These are phyloP conservation scores for Candida dajiaensis DNA, from an alignment of 805 yeast species.

Conservation along the genomic window DNA sequence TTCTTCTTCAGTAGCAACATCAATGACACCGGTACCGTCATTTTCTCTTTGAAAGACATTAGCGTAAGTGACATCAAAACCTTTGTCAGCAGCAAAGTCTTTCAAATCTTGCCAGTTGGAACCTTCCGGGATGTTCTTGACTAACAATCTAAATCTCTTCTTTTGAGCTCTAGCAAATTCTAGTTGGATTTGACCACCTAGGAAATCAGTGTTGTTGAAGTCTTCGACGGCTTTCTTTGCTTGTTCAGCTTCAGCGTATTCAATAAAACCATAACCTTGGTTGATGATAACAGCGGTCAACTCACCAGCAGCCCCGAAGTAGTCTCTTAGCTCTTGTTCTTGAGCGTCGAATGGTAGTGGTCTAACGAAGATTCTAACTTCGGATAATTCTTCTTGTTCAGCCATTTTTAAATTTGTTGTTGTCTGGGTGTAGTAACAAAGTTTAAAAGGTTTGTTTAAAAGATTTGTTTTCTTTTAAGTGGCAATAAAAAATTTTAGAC, in stretches of 20 bases:
- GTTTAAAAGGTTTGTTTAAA: neutral
- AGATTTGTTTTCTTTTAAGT: neutral
- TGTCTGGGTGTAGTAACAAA: neutral
- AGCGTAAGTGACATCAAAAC: slow-evolving; percentile 56
- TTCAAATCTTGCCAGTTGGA: slow-evolving; percentile 86
- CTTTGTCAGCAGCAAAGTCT: slow-evolving; percentile 82
- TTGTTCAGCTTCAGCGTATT: slow-evolving; percentile 66
- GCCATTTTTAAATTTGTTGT: slow-evolving; percentile 1
- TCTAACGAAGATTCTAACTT: slow-evolving; percentile 50
- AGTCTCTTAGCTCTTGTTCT: slow-evolving; percentile 60
- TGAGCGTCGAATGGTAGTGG: slow-evolving; percentile 51
- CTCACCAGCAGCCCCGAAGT: slow-evolving; percentile 62
- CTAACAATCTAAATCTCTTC: slow-evolving; percentile 69
- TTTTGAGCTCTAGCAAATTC: slow-evolving; percentile 39
- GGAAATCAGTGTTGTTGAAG: slow-evolving; percentile 66
- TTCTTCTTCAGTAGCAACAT: slow-evolving; percentile 59
- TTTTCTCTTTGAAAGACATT: slow-evolving; percentile 40
- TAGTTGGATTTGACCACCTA: slow-evolving; percentile 42
- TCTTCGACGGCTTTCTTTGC: slow-evolving; percentile 73
- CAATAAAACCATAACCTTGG: slow-evolving; percentile 87
- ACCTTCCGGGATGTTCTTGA: slow-evolving; percentile 65
- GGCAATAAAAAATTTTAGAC: neutral
- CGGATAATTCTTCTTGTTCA: slow-evolving; percentile 29
- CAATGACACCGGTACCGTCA: slow-evolving; percentile 41
- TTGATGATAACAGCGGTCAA: slow-evolving; percentile 61